Conservation (phyloP, 352 stramenopile genomes). For the Phytophthora tentaculata region DNA sequence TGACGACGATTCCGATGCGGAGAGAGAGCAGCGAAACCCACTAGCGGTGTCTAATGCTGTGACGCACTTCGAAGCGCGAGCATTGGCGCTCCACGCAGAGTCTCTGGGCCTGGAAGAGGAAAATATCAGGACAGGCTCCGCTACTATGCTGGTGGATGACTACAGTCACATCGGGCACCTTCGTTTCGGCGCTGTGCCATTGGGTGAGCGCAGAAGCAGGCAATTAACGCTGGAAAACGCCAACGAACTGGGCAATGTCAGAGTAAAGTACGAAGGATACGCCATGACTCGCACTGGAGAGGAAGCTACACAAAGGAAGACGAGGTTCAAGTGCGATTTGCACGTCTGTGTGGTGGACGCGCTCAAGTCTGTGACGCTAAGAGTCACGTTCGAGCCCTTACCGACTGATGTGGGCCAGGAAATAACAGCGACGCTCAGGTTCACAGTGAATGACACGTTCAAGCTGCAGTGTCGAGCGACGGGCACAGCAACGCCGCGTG, state of each 20-base stretch:
- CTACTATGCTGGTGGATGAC: conserved; percentile 59
- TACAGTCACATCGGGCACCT: conserved; percentile 44
- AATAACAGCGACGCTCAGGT: conserved; percentile 54
- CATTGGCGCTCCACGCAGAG: conserved; percentile 17
- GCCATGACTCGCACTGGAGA: conserved; percentile 32
- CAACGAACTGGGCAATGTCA: conserved; percentile 59
- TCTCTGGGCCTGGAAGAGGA: conserved; percentile 9
- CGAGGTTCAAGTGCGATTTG: conserved; percentile 75
- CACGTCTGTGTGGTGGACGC: conserved; percentile 75
- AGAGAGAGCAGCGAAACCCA: conserved; percentile 5
- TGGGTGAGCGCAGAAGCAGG: conserved; percentile 55
- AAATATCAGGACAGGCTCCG: background rate
- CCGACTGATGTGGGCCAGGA: conserved; percentile 46
- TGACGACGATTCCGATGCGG: background rate
- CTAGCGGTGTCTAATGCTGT: conserved; percentile 5
- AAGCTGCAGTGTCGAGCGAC: conserved; percentile 58
- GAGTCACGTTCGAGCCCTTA: conserved; percentile 70
- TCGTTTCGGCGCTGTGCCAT: conserved; percentile 56
- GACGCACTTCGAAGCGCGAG: conserved; percentile 35
- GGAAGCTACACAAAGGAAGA: conserved; percentile 18
- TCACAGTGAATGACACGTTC: conserved; percentile 70
- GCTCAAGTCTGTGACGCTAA: conserved; percentile 54
- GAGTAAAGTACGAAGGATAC: conserved; percentile 79
- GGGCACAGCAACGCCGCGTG: conserved; percentile 32
- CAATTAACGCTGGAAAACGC: conserved; percentile 65